Conservation (phyloP, 331 rosid genomes). For the Stylosanthes scabra region DNA sequence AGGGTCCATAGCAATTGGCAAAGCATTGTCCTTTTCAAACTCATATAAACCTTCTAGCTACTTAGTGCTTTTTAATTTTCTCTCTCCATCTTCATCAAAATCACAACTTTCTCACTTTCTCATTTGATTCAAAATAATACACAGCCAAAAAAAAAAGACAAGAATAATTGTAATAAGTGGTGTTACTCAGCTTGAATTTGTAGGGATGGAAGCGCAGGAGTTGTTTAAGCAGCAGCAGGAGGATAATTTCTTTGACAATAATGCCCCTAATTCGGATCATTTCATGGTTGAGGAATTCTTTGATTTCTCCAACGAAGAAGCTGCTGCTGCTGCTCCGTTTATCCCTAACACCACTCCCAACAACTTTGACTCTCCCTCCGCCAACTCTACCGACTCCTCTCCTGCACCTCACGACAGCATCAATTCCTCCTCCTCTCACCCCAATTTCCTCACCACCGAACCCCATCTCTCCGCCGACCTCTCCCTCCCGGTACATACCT, state of each 20-base stretch:
- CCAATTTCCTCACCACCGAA: constrained; percentile 40
- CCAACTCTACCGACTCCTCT: constrained; percentile 64
- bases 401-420: constrained; percentile 58
- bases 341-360: constrained; percentile 33
- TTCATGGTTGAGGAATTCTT: constrained; percentile 91
- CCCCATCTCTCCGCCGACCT: constrained; percentile 73
- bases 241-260: constrained; percentile 47
- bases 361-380: constrained; percentile 45
- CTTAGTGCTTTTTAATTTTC: background rate
- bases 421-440: constrained; percentile 57
- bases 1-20: too few relatives aligned
- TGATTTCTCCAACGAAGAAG: constrained; percentile 71
- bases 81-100: constrained; percentile 44
- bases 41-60: constrained; percentile 55
- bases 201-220: constrained; percentile 76
- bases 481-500: constrained; percentile 77
- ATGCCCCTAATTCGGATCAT: constrained; percentile 46
- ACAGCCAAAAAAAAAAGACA: background rate
- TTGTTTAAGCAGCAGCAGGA: constrained; percentile 49
- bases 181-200: background rate
- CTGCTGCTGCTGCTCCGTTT: background rate
- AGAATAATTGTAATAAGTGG: background rate
- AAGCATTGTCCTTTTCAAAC: constrained; percentile 61
- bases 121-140: constrained; percentile 28
- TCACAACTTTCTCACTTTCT: constrained; percentile 60